Evolutionary conservation across 257 asterid species (phyloP), one percentile per base, ranked within the genome.

Genomic region (Plantago elongata): DNA sequence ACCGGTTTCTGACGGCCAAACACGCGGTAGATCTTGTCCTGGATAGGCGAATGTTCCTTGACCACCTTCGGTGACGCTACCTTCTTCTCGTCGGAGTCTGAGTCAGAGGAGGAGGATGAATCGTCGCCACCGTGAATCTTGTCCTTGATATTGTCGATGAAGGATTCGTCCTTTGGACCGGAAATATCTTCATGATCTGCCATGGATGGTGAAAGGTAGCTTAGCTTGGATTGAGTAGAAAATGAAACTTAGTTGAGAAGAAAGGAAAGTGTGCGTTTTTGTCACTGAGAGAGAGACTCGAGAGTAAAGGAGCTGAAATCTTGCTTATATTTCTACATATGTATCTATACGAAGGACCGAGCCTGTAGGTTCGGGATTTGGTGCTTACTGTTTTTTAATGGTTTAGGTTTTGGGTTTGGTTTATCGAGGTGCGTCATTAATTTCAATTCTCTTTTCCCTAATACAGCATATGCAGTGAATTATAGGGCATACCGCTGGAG

Each of bases 1-100:
- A 86, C 87, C 17, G 96, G 90, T 64, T 74, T 83, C 51, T 88
- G 86, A 37, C 90, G 78, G 54, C 89, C 86, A 56, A 91, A 85
- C 68, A 84, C 61, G 1, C 87, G 80, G 66, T 46, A 70, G 62
- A 72, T 38, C 86, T 78, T 81, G 46, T 42, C 65, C 84, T 84
- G 86, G 17, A 81, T 69, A 4, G 84, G 50, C 3, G 87, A 76
- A 9, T 81, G 72, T 34, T 34, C 40, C 7, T 4, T n/a, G n/a
- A n/a, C 40, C 40, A 34, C 40, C 44, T 85, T 18, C 47, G 84
- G 13, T 61, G 51, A 18, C 38, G 56, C 37, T 75, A 70, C 71
- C 74, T 67, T 61, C 9, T 70, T 61, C 9, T 70, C 68, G 44
- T 82, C 86, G 3, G 80, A 64, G 40, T 81, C 87, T 13, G 95